phyloP scores from a whole-genome alignment of 352 stramenopile genomes.

The Elongisporangium senticosum region DNA sequence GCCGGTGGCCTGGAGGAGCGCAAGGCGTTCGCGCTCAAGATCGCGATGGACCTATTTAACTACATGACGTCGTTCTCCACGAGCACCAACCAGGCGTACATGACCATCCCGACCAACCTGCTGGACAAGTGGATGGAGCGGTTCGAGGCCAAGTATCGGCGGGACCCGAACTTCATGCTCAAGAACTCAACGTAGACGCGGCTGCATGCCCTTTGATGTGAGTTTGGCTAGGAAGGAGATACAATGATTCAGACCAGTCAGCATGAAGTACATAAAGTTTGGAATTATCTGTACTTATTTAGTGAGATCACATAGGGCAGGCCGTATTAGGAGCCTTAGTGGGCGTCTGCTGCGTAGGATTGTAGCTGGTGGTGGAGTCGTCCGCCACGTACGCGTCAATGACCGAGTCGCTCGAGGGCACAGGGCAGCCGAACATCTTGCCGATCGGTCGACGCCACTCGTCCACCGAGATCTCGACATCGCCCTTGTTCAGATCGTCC shows the following conservation, averaged over 20 bases:
- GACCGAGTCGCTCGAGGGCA: conserved; percentile 15
- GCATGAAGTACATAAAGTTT: neutral
- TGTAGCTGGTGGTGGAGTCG: neutral
- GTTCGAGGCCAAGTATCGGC: conserved; percentile 84
- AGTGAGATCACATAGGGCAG: neutral
- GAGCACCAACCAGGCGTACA: conserved; percentile 63
- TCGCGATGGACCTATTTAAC: conserved; percentile 90
- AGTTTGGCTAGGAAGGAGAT: no score
- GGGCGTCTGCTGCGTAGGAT: neutral
- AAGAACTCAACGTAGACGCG: conserved; percentile 30
- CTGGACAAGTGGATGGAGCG: conserved; percentile 90
- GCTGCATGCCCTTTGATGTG: neutral
- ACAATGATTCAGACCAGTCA: no score
- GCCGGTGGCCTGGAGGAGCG: conserved; percentile 53
- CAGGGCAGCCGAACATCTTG: conserved; percentile 35
- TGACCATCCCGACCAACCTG: conserved; percentile 89
- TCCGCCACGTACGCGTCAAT: conserved; percentile 8
- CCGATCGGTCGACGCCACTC: conserved; percentile 35
- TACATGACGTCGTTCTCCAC: conserved; percentile 89
- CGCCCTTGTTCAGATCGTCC: conserved; percentile 30
- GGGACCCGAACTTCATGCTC: conserved; percentile 91
- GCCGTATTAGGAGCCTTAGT: neutral
- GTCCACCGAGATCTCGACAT: conserved; percentile 20
- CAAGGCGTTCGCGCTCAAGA: conserved; percentile 87
- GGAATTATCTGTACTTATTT: no score